phyloP scores from a whole-genome alignment of 2,329 filamentous ascomycete genomes.

The Fusarium vanettenii region DNA sequence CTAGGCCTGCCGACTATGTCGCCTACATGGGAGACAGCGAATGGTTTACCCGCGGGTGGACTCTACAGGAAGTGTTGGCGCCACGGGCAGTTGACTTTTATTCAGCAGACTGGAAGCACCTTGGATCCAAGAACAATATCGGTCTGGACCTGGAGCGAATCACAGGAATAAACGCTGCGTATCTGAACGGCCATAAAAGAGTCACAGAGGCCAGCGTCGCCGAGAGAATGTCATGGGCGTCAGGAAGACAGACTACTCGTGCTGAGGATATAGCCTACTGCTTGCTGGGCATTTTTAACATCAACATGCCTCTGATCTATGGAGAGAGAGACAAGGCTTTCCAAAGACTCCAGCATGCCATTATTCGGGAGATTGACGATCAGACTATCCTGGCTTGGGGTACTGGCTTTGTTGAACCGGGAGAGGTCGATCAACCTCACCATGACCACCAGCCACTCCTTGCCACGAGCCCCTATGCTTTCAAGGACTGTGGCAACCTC shows the following conservation, averaged over 20 bases:
- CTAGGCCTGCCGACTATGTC: not conserved
- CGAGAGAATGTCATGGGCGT: slow-evolving; percentile 12
- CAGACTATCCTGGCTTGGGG: not conserved
- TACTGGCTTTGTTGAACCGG: not conserved
- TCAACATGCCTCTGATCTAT: slow-evolving; percentile 16
- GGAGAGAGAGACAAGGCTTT: slow-evolving; percentile 7
- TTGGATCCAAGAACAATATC: not conserved
- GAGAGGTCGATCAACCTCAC: not conserved
- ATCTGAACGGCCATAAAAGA: not conserved
- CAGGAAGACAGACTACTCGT: not conserved
- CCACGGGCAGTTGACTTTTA: not conserved
- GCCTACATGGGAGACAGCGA: not conserved
- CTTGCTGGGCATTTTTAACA: slow-evolving; percentile 9
- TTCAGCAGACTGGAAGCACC: not conserved
- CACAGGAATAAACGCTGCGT: not conserved
- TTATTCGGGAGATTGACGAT: slow-evolving; percentile 2
- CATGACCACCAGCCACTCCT: not conserved
- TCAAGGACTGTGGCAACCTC: slow-evolving; percentile 1
- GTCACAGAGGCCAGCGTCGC: not conserved
- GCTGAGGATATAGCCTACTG: slow-evolving; percentile 9
- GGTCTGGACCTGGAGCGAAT: not conserved
- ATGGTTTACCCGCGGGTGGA: not conserved
- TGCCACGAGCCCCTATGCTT: not conserved
- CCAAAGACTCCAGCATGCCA: slow-evolving; percentile 3
- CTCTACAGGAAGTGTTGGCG: not conserved